Evolutionary conservation across 331 rosid species (phyloP).

Genomic region (Saraca asoca): DNA sequence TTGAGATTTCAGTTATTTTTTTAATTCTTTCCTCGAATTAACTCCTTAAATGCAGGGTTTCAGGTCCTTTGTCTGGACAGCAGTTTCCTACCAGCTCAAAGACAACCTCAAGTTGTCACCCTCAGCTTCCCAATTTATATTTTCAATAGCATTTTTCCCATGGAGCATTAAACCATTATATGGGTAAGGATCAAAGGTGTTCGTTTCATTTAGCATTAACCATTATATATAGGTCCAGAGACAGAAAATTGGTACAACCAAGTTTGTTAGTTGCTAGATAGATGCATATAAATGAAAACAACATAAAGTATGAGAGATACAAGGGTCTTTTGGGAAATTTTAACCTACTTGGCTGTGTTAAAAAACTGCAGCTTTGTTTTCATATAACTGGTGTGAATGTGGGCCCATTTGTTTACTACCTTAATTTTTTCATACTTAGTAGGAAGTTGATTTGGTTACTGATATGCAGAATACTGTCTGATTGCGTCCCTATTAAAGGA

Average conservation of each 20-base stretch:
- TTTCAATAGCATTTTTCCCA: conserved; percentile 75
- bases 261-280: no score
- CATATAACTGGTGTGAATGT: neutral
- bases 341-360: neutral
- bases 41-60: conserved; percentile 58
- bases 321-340: neutral
- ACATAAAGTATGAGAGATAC: no score
- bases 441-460: conserved; percentile 37
- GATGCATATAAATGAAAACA: no score
- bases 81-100: conserved; percentile 85
- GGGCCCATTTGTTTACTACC: conserved; percentile 4
- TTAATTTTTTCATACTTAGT: conserved; percentile 22
- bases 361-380: conserved; percentile 31
- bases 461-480: conserved; percentile 73
- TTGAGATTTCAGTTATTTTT: neutral
- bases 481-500: conserved; percentile 84
- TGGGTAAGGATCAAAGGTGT: conserved; percentile 53
- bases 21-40: neutral
- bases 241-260: no score
- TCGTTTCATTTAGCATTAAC: conserved; percentile 5
- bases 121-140: conserved; percentile 77
- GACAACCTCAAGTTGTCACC: conserved; percentile 76
- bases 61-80: conserved; percentile 90
- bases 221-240: no score
- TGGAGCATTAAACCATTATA: conserved; percentile 91